phyloP scores from a whole-genome alignment of 805 yeast species.

The Candida ortonii region DNA sequence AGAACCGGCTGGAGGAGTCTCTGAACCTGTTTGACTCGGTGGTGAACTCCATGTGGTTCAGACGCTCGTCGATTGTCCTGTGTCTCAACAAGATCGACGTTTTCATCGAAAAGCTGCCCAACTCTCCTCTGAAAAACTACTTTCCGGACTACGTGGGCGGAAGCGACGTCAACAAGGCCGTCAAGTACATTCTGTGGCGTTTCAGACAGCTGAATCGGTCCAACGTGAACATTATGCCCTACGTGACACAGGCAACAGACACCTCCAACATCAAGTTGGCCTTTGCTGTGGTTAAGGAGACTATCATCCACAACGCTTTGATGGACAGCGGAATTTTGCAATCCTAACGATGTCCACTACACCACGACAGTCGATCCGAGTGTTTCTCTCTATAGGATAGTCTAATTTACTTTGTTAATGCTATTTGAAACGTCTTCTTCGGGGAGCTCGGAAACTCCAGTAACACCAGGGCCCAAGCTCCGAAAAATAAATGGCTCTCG shows the following conservation, averaged over 20 bases:
- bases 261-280: conserved; percentile 85
- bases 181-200: conserved; percentile 87
- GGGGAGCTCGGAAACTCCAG: background rate
- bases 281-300: conserved; percentile 57
- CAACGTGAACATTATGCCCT: conserved; percentile 80
- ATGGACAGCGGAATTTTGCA: conserved; percentile 54
- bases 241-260: conserved; percentile 92
- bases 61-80: conserved; percentile 78
- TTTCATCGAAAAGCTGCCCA: conserved; percentile 78
- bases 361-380: too few relatives aligned
- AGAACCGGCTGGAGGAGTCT: conserved; percentile 78
- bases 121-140: conserved; percentile 74
- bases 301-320: conserved; percentile 53
- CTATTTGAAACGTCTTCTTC: too few relatives aligned
- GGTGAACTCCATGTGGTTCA: conserved; percentile 90
- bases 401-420: too few relatives aligned
- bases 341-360: conserved; percentile 14
- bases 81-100: conserved; percentile 89
- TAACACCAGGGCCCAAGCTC: background rate
- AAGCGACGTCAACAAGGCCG: conserved; percentile 83
- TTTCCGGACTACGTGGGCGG: conserved; percentile 94
- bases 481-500: too few relatives aligned
- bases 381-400: too few relatives aligned
- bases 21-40: conserved; percentile 84
- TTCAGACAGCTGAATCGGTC: conserved; percentile 82